Base-by-base conservation (phyloP, 345 rosid species). In the Viola odorata region DNA sequence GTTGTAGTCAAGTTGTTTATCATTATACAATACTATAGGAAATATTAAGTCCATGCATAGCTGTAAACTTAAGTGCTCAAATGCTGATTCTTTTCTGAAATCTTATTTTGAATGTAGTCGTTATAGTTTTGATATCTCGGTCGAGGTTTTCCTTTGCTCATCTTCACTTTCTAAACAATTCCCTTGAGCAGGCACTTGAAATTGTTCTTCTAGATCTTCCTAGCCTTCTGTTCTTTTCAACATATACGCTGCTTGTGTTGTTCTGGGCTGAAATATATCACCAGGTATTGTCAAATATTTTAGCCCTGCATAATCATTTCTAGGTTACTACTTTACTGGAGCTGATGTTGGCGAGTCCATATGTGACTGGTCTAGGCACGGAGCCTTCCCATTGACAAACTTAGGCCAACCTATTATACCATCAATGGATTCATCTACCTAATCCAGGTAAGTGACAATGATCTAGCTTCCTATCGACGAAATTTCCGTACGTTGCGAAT, bases 241-340 rank as follows among this genome's bases (percentile, higher is more conserved):
- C 95, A 0, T 91, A 91, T 63, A 79, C 91, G 12, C 74, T 90
- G 12, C 84, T 91, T 11, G 88, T 87, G 17, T 76, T 91, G 72
- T 91, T 91, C 64, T 91, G 89, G 92, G 91, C 95, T 0, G 95
- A 91, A 75, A 91, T 87, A 55, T 91, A 84, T 74, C 83, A 82
- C 74, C 95, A 87, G 89, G 96, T 82, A 63, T 23, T 32, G 8
- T 13, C 42, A 50, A 15, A 48, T 41, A 41, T 7, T 66, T 14
- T 57, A 11, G 7, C n/a, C 32, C 1, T 8, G 15, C 4, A 14
- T n/a, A 40, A 4, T 8, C 15, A 5, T n/a, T 47, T 3, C 45
- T 48, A 16, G 36, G 7, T 13, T 37, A 9, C 10, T 62, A 14
- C 15, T 4, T 9, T n/a, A 7, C 10, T 13, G 11, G 50, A 51